Evolutionary conservation across 805 yeast genomes (phyloP).

Genomic region (Isabelozyma rhagii): DNA sequence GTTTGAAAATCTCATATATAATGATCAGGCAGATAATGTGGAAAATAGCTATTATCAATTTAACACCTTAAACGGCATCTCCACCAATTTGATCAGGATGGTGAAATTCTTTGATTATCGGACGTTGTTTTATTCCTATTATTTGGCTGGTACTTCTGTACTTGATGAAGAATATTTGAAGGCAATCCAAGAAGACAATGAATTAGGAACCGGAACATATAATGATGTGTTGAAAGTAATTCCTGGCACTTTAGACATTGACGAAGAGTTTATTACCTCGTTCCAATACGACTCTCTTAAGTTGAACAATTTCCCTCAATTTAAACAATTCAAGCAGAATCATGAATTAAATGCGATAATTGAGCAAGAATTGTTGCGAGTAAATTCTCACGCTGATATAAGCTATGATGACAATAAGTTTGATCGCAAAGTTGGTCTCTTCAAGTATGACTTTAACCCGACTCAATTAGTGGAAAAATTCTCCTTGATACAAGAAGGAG

Average conservation of each 20-base stretch:
- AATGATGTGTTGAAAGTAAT: constrained; percentile 14
- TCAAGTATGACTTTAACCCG: constrained; percentile 26
- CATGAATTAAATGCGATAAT: constrained; percentile 4
- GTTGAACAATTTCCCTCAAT: constrained; percentile 14
- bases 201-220: constrained; percentile 6
- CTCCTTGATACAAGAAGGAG: constrained; percentile 3
- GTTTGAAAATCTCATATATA: background rate
- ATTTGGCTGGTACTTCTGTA: constrained; percentile 16
- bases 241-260: constrained; percentile 11
- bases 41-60: constrained; percentile 13
- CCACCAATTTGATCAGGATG: constrained; percentile 25
- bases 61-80: constrained; percentile 16
- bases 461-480: constrained; percentile 6
- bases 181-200: constrained; percentile 2
- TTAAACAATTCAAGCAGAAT: constrained; percentile 12
- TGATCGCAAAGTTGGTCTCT: constrained; percentile 21
- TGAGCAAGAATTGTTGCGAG: background rate
- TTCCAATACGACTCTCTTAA: constrained; percentile 5
- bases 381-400: background rate
- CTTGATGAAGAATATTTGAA: constrained; percentile 17
- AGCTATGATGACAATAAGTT: constrained; percentile 8
- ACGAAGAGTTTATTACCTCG: constrained; percentile 6
- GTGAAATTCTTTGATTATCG: constrained; percentile 33
- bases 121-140: constrained; percentile 21
- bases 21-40: constrained; percentile 1